Evolutionary conservation across 805 yeast species (phyloP).

Genomic region (Saccharomycopsis capsularis): DNA sequence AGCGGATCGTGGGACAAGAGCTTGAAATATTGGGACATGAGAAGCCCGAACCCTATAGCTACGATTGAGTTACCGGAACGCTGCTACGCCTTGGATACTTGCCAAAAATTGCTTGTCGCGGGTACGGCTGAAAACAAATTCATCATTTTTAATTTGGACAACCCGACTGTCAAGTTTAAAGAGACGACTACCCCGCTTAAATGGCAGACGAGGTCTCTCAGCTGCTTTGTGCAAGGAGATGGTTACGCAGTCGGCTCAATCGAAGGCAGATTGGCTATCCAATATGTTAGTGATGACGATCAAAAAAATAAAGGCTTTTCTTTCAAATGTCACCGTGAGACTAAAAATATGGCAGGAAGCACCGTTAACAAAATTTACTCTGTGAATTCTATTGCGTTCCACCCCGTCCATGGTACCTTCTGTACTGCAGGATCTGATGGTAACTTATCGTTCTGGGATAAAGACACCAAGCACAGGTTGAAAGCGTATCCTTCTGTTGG

Average conservation of each 20-base stretch:
- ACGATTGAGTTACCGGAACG: conserved; percentile 83
- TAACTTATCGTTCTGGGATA: conserved; percentile 91
- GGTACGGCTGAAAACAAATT: conserved; percentile 90
- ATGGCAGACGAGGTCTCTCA: conserved; percentile 77
- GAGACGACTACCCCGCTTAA: conserved; percentile 70
- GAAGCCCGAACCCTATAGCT: conserved; percentile 75
- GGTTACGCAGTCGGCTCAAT: conserved; percentile 91
- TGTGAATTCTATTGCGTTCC: conserved; percentile 71
- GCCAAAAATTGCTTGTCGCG: conserved; percentile 78
- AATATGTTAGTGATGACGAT: conserved; percentile 78
- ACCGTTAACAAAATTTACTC: conserved; percentile 68
- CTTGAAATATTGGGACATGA: conserved; percentile 88
- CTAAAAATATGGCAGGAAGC: conserved; percentile 41
- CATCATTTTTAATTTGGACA: conserved; percentile 66
- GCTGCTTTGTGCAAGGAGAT: conserved; percentile 82
- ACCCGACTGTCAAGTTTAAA: conserved; percentile 78
- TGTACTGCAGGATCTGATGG: conserved; percentile 96
- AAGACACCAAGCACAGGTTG: conserved; percentile 81
- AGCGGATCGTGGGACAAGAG: conserved; percentile 98
- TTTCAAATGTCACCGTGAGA: conserved; percentile 89
- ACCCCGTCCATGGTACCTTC: conserved; percentile 86
- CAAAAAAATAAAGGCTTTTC: conserved; percentile 72
- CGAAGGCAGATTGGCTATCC: conserved; percentile 94
- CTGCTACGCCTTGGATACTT: conserved; percentile 81
- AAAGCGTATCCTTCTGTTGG: conserved; percentile 67